phyloP scores from a whole-genome alignment of 192 early-diverging fungal species.

The Neocallimastix lanati region DNA sequence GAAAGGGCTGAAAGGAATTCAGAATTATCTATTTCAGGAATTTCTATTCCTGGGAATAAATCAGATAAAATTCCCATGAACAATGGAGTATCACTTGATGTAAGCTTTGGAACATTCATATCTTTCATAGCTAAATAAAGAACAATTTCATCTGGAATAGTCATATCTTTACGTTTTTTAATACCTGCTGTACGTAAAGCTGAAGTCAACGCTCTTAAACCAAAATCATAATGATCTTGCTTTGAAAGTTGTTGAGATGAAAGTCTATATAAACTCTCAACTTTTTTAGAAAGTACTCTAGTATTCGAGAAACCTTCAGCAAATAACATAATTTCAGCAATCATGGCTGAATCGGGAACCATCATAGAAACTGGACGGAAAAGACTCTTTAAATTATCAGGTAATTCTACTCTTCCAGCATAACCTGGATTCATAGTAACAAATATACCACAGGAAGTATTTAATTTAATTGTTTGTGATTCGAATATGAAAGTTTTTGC shows the following conservation, averaged over 20 bases:
- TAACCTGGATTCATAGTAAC: constrained; percentile 41
- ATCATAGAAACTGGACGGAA: constrained; percentile 43
- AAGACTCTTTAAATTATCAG: constrained; percentile 38
- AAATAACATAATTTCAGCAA: constrained; percentile 36
- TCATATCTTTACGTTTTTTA: constrained; percentile 12
- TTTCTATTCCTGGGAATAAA: constrained; percentile 22
- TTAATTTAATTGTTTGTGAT: neutral
- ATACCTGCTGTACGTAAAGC: constrained; percentile 31
- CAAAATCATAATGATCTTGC: constrained; percentile 36
- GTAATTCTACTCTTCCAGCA: constrained; percentile 36
- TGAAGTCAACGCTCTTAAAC: constrained; percentile 30
- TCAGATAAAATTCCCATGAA: constrained; percentile 31
- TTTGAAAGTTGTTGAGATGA: constrained; percentile 31
- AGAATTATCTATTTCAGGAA: constrained; percentile 24
- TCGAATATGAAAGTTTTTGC: neutral
- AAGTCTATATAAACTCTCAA: constrained; percentile 29
- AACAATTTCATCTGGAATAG: neutral
- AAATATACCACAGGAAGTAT: constrained; percentile 20
- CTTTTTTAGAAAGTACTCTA: constrained; percentile 29
- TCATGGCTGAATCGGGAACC: constrained; percentile 34
- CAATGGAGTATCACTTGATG: constrained; percentile 17
- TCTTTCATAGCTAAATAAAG: constrained; percentile 10
- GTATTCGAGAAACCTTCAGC: constrained; percentile 33
- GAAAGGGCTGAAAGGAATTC: constrained; percentile 12
- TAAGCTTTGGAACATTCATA: constrained; percentile 34